Conservation (phyloP, 2,329 filamentous ascomycete species). For the Lanzia echinophila region DNA sequence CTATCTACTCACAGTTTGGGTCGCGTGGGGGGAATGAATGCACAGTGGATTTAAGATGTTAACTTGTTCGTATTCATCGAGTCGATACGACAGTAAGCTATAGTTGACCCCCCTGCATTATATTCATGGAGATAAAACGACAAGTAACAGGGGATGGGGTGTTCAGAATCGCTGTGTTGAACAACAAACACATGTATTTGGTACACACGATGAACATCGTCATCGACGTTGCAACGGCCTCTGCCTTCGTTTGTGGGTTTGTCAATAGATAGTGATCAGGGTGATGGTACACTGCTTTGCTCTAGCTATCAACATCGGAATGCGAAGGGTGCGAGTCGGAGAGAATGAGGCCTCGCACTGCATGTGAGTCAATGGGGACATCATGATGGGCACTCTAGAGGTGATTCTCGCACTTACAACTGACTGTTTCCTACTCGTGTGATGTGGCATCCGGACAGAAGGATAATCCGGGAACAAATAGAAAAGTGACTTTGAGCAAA, state of each 20-base stretch:
- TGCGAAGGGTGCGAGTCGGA: background rate
- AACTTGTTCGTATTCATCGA: too few relatives aligned
- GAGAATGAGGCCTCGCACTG: background rate
- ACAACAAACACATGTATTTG: too few relatives aligned
- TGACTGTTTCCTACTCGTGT: background rate
- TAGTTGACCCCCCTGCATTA: too few relatives aligned
- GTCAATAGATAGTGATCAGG: constrained; percentile 4
- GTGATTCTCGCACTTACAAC: too few relatives aligned
- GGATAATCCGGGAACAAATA: background rate
- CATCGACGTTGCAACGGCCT: background rate
- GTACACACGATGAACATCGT: too few relatives aligned
- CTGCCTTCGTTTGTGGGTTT: background rate
- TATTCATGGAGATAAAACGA: too few relatives aligned
- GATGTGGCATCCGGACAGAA: background rate
- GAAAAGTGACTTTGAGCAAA: background rate
- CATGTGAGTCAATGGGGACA: background rate
- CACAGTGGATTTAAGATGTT: too few relatives aligned
- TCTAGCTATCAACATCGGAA: background rate
- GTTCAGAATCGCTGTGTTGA: too few relatives aligned
- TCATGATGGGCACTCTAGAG: background rate
- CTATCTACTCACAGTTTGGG: too few relatives aligned
- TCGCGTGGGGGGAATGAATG: too few relatives aligned
- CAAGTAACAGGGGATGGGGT: too few relatives aligned
- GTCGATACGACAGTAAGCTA: too few relatives aligned
- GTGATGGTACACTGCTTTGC: background rate